phyloP scores from a whole-genome alignment of 352 stramenopile species.

The Hyaloperonospora arabidopsidis region DNA sequence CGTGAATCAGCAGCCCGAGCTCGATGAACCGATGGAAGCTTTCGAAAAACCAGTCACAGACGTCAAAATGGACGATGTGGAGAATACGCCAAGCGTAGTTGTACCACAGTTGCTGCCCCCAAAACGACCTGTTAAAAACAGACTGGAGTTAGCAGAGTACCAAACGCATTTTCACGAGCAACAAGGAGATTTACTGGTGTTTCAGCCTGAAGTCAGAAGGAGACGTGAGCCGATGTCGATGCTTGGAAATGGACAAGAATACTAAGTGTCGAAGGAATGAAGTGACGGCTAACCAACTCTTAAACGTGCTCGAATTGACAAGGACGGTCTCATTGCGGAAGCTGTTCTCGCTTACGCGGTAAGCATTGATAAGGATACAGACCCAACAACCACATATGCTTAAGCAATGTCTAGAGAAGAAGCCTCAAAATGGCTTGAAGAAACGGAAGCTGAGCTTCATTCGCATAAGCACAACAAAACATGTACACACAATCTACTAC shows the following conservation, averaged over 20 bases:
- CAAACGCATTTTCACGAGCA: neutral
- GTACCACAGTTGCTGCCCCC: neutral
- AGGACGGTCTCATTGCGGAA: slow-evolving; percentile 14
- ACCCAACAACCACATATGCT: neutral
- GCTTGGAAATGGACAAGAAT: slow-evolving; percentile 15
- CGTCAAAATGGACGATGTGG: neutral
- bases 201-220: neutral
- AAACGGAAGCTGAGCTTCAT: neutral
- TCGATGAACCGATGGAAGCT: too few species aligned
- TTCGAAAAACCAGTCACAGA: too few species aligned
- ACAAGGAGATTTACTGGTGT: neutral
- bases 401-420: slow-evolving; percentile 2
- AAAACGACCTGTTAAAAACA: neutral
- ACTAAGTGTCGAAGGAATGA: slow-evolving; percentile 13
- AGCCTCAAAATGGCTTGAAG: neutral
- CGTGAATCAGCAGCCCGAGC: too few species aligned
- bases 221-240: slow-evolving; percentile 9
- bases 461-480: neutral
- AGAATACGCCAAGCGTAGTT: neutral
- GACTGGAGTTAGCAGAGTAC: neutral
- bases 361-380: neutral
- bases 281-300: slow-evolving; percentile 10
- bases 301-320: too few species aligned
- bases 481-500: neutral
- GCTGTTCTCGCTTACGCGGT: slow-evolving; percentile 6